Evolutionary conservation across 805 yeast genomes (phyloP), one percentile per base, ranked within the genome.

Genomic region (Trichomonascus vanleenenianus): DNA sequence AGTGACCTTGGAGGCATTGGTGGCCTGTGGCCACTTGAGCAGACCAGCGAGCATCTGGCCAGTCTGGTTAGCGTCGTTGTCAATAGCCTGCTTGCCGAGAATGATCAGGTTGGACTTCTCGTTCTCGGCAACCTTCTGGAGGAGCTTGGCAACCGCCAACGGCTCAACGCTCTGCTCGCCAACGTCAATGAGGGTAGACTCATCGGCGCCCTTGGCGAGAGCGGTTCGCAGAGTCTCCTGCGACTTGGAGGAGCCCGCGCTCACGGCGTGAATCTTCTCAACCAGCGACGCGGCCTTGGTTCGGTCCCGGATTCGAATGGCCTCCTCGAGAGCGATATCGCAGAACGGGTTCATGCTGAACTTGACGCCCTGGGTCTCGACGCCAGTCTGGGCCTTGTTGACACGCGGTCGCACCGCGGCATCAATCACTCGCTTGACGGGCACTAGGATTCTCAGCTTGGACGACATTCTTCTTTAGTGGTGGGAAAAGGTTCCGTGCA

Each of bases 291-390:
- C 30, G 35, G 49, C 65, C 58, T 81, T 80, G 62, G 83, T 66
- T 33, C 71, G 70, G 54, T 83, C 87, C 58, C 75, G 79, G 56
- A 93, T 75, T 55, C 82, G 77, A 36, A 89, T 70, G 0, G 97
- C 95, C 65, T 93, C 98, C 67, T 93, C 98, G 44, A 93, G 78
- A 7, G 98, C 98, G 61, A 93, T 93, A 67, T 93, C 98, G 68
- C 95, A 93, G 66, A 93, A 93, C 46, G 99, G 98, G 64, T 93
- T 93, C 64, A 91, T 86, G 60, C 87, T 78, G 72, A 83, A 88
- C 68, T 91, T 91, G 55, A 86, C 85, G 47, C 96, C 97, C 52
- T 83, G 78, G 45, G 91, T 79, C 56, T 88, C 96, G 42, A 85
- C 79, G 4, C 93, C 95, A 9, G 87, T 82, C 41, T 79, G 79